Base-by-base conservation (phyloP, 768 basidiomycete genomes). In the Pleurotus ostreatus region DNA sequence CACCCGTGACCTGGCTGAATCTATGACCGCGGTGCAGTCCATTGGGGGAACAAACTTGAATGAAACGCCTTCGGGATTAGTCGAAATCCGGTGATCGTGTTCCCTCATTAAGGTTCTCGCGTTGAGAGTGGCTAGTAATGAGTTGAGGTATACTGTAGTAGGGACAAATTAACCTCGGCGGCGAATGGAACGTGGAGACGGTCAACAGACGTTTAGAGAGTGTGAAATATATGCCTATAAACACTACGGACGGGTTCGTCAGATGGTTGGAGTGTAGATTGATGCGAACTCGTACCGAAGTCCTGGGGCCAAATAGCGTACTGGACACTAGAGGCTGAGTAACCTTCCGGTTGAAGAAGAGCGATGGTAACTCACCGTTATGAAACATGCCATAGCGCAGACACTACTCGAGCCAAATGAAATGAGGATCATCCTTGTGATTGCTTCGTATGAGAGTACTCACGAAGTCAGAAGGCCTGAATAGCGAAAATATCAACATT, bases 151-250 rank as follows among this genome's bases (percentile, higher is more conserved):
- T 37, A 77, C 73, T 77, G 40, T 46, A 7, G 22, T 38, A 7
- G 26, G 6, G 26, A 6, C 1, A 30, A 30, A 8, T 30, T 8
- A 15, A 15, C 15, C 7, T 22, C 41, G 30, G 5, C 22, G 4
- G 40, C 43, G 25, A 23, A 44, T 25, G 37, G 15, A 38, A 25
- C n/a, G 18, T 25, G 18, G 25, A 22, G 40, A 13, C 5, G 9
- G 18, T 18, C 30, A 25, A 59, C 74, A 61, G 30, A 79, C 80
- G 49, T 64, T 81, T 80, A 60, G 74, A 76, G 9, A 80, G 68
- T 40, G 68, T 69, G 56, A 79, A 72, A 59, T 78, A 79, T 48
- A 80, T 71, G 5, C 66, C 75, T 51, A 78, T 68, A 64, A 76
- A 78, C 15, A 74, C 68, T 52, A 39, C 20, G 26, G 26, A 30